Percentiles rank a stretch among this genome's conserved stretches.
phyloP scores from a whole-genome alignment of 108 stramenopile species.

The Cyclostephanos invisitatus region DNA sequence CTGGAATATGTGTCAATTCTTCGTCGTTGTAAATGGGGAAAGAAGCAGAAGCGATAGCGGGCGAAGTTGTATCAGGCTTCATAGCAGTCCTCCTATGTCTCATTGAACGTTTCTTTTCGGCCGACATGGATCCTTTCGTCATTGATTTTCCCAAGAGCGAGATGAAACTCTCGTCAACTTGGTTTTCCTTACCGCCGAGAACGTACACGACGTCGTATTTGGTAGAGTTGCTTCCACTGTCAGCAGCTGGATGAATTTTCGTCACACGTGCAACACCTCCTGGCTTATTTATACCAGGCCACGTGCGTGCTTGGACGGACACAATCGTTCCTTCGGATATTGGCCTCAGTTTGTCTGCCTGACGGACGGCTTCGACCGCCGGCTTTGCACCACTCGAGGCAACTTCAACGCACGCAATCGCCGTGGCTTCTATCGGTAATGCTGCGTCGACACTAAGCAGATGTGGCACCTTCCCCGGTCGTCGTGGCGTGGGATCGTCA shows the following conservation, averaged over 20 bases:
- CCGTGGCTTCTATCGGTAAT: not conserved
- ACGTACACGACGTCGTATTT: slow-evolving; percentile 77
- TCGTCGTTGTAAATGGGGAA: slow-evolving; percentile 41
- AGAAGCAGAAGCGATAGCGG: not conserved
- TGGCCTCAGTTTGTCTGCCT: not conserved
- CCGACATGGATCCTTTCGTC: slow-evolving; percentile 14
- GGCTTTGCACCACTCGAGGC: not conserved
- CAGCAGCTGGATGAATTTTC: slow-evolving; percentile 45
- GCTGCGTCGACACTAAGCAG: slow-evolving; percentile 2
- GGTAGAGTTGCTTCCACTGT: slow-evolving; percentile 28
- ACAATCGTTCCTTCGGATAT: slow-evolving; percentile 71
- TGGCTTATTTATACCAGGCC: slow-evolving; percentile 89
- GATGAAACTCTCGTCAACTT: slow-evolving; percentile 72
- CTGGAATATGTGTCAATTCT: slow-evolving; percentile 43
- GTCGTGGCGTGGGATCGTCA: slow-evolving; percentile 28
- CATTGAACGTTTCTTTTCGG: slow-evolving; percentile 24
- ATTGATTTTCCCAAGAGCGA: slow-evolving; percentile 14
- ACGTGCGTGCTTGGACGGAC: slow-evolving; percentile 70
- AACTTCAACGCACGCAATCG: not conserved
- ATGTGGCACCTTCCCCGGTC: slow-evolving; percentile 11
- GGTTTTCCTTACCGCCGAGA: slow-evolving; percentile 75
- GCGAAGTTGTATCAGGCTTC: not conserved
- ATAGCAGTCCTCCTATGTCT: slow-evolving; percentile 5
- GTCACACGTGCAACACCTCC: slow-evolving; percentile 79
- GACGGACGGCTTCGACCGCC: not conserved